Evolutionary conservation across 1,284 basidiomycete species (phyloP), one percentile per base, ranked within the genome.

Genomic region (Xerocomus amazonicus): DNA sequence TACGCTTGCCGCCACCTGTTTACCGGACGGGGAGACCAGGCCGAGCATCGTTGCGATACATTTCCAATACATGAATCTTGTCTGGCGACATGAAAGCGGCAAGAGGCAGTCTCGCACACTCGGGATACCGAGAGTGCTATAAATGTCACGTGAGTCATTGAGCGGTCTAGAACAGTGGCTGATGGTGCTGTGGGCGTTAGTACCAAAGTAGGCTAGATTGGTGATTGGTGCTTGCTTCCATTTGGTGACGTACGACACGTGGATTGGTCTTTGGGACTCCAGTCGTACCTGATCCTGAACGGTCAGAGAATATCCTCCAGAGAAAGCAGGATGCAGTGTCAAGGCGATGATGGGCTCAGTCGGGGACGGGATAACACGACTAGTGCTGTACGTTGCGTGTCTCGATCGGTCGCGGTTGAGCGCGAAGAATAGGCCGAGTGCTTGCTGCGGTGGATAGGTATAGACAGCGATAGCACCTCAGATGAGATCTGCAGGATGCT

Each of bases 271-370:
- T 23, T 23, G 19, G 19, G 19, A 23, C 19, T 23, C 19, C 4
- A 23, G 68, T 61, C 68, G 23, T 83, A 83, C 59, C 71, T 83
- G 33, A 83, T 83, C 62, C 75, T 80, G 9, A 83, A 83, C 53
- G 81, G 81, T 83, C 34, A 82, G 81, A 31, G 19, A 31, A 61
- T 83, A 83, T 56, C 80, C 82, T 54, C 61, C 79, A 44, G 78
- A 80, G 54, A 83, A 81, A 58, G 29, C 9, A 31, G 12, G 29
- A 12, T 31, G 29, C 12, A 31, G 9, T 9, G 12, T 31, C 9
- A 12, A 31, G 9, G 29, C 29, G 29, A 12, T 31, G 9, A n/a
- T 8, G 12, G 29, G 12, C 29, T 12, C 29, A 12, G 12, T 8
- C 12, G 29, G 29, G 12, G 9, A 31, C 29, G 12, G 9, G 12